These are phyloP conservation scores for Tricholoma saponaceum DNA, from an alignment of 768 basidiomycete species.

Conservation along the genomic window DNA sequence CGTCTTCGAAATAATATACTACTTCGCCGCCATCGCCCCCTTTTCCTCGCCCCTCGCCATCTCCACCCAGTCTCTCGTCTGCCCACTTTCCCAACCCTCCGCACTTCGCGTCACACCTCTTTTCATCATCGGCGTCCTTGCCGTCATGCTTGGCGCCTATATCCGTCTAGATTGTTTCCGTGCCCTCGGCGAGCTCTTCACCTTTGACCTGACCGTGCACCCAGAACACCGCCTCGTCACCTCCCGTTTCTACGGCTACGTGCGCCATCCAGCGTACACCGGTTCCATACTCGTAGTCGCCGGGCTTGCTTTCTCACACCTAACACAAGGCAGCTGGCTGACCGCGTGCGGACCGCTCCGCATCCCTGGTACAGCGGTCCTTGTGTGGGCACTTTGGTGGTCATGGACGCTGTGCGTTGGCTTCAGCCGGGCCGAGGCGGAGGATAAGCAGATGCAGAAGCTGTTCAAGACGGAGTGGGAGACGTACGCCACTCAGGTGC, in stretches of 20 bases:
- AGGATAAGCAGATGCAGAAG: constrained; percentile 42
- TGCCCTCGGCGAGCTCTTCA: constrained; percentile 42
- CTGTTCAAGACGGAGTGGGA: constrained; percentile 43
- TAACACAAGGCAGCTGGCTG: constrained; percentile 37
- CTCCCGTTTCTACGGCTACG: constrained; percentile 37
- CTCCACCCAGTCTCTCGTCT: constrained; percentile 26
- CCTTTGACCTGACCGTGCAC: constrained; percentile 45
- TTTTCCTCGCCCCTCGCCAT: constrained; percentile 25
- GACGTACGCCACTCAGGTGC: constrained; percentile 35
- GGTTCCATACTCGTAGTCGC: constrained; percentile 41
- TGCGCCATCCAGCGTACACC: constrained; percentile 46
- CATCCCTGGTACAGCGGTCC: constrained; percentile 16
- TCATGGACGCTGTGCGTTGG: constrained; percentile 38
- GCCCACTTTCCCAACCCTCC: constrained; percentile 17
- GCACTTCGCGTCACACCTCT: constrained; percentile 24
- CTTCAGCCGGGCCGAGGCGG: constrained; percentile 41
- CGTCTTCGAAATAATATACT: constrained; percentile 15
- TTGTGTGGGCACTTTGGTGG: constrained; percentile 36
- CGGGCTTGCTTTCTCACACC: constrained; percentile 36
- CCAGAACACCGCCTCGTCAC: constrained; percentile 40
- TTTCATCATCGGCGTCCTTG: constrained; percentile 31
- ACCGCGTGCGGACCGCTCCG: constrained; percentile 28
- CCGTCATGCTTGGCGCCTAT: constrained; percentile 29
- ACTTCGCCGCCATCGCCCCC: constrained; percentile 11
- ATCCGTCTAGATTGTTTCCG: constrained; percentile 43